Base-by-base conservation (phyloP, 1,139 yeast genomes). In the Saccharomyces hybrid region DNA sequence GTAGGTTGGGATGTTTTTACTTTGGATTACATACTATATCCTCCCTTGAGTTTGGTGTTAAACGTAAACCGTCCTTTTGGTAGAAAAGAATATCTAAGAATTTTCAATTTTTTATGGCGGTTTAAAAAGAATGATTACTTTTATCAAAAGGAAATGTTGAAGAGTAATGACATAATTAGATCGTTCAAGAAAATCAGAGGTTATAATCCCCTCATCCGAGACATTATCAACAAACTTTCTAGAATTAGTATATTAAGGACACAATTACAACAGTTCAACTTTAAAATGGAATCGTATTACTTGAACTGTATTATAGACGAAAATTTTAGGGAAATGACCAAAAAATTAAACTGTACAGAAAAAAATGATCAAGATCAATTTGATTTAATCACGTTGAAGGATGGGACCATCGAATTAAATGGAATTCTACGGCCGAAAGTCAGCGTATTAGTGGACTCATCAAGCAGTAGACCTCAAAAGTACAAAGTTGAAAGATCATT, bases 1-100 rank as follows among this genome's bases (percentile, higher is more conserved):
- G 79, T 74, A 52, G 91, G 90, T 0, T 93, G 98, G 98, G 96
- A 91, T 66, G 90, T 88, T 3, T 91, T 93, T 69, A 89, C 97
- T 0, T 73, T 93, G 50, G 97, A 90, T 65, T 93, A 88, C 67
- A 77, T 83, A 52, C 74, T 89, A 4, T 86, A 80, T 51, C 70
- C 79, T 16, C 91, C 81, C 19, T 76, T 86, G 21, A 69, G 73
- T 42, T 59, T 72, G 11, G 67, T 82, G 1, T 58, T 81, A 47
- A 71, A 75, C 56, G 73, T 75, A 29, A 74, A 75, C 28, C 64
- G 70, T 12, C 66, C 68, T 16, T 71, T 72, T 50, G 68, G 81
- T 3, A 74, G 77, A 47, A 77, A 76, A 51, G 89, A 85, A 60
- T 93, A 93, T 66, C 75, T 89, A 54, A 80, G 88, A 62, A 80